Percentiles rank a stretch among this genome's conserved stretches.
Evolutionary conservation across 2,329 filamentous ascomycete genomes (phyloP).

Genomic region (Aspergillus pseudoterreus): DNA sequence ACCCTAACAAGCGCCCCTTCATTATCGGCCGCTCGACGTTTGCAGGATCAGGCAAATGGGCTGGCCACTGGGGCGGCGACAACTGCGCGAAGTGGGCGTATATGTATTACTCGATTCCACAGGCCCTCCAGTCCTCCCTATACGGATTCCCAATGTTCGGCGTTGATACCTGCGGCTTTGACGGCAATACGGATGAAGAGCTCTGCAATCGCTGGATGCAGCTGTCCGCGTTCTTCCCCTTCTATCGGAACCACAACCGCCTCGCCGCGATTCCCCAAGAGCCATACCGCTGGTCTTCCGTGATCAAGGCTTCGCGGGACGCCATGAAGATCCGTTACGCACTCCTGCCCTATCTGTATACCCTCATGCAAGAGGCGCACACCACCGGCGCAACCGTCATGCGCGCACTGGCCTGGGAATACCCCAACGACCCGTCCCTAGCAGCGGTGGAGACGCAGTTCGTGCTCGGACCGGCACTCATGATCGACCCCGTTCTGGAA

Average conservation of each 20-base stretch:
- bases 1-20: slow-evolving; percentile 70
- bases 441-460: slow-evolving; percentile 68
- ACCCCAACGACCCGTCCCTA: slow-evolving; percentile 66
- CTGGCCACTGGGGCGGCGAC: slow-evolving; percentile 80
- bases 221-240: slow-evolving; percentile 70
- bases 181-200: slow-evolving; percentile 63
- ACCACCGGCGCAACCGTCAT: slow-evolving; percentile 66
- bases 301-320: slow-evolving; percentile 59
- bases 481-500: slow-evolving; percentile 64
- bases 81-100: slow-evolving; percentile 68
- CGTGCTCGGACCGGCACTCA: slow-evolving; percentile 61
- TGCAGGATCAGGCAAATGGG: slow-evolving; percentile 68
- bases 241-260: slow-evolving; percentile 73
- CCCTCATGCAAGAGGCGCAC: slow-evolving; percentile 65
- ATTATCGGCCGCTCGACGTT: slow-evolving; percentile 83
- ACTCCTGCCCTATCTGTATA: slow-evolving; percentile 73
- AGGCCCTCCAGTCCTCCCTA: slow-evolving; percentile 70
- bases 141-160: slow-evolving; percentile 78
- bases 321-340: slow-evolving; percentile 70
- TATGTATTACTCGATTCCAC: slow-evolving; percentile 73
- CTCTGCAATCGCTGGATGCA: slow-evolving; percentile 74
- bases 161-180: slow-evolving; percentile 67
- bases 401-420: slow-evolving; percentile 71
- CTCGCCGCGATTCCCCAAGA: slow-evolving; percentile 63
- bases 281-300: slow-evolving; percentile 66